phyloP scores from a whole-genome alignment of 495 filamentous ascomycete genomes.

The Bathelium albidoporum region DNA sequence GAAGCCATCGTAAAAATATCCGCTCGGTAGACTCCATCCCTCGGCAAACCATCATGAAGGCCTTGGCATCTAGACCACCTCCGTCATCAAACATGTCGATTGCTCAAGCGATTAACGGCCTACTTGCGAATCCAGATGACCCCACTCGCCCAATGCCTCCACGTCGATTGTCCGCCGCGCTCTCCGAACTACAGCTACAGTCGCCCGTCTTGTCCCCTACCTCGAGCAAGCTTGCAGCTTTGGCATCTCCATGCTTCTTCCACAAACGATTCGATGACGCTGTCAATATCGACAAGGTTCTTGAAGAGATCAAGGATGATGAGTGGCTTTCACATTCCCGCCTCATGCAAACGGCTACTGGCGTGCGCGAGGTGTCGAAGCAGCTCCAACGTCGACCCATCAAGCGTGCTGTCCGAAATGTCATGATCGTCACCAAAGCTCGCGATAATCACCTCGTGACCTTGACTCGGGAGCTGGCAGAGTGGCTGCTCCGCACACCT shows the following conservation, averaged over 20 bases:
- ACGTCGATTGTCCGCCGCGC: conserved; percentile 4
- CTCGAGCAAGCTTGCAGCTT: conserved; percentile 32
- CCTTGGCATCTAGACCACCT: conserved; percentile 7
- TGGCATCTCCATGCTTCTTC: conserved; percentile 94
- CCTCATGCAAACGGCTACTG: conserved; percentile 85
- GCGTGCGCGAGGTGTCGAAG: conserved; percentile 87
- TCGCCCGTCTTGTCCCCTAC: background rate
- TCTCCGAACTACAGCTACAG: background rate
- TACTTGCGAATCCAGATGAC: conserved; percentile 2
- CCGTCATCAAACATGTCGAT: conserved; percentile 4
- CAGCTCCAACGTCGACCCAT: conserved; percentile 84
- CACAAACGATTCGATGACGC: conserved; percentile 93
- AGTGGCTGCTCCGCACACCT: conserved; percentile 77
- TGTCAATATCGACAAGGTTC: conserved; percentile 85
- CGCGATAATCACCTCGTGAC: conserved; percentile 79
- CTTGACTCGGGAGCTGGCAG: conserved; percentile 72
- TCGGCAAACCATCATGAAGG: conserved; percentile 13
- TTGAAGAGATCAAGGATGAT: conserved; percentile 86
- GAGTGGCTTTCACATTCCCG: conserved; percentile 87
- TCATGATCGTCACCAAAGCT: conserved; percentile 97
- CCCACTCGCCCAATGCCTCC: background rate
- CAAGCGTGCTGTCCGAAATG: conserved; percentile 72
- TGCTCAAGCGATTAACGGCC: background rate
- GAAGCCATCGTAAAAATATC: conserved; percentile 1
- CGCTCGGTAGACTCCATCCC: conserved; percentile 5